These are phyloP conservation scores for Cystobasidium slooffiae DNA, from an alignment of 1,284 basidiomycete species.

Conservation along the genomic window DNA sequence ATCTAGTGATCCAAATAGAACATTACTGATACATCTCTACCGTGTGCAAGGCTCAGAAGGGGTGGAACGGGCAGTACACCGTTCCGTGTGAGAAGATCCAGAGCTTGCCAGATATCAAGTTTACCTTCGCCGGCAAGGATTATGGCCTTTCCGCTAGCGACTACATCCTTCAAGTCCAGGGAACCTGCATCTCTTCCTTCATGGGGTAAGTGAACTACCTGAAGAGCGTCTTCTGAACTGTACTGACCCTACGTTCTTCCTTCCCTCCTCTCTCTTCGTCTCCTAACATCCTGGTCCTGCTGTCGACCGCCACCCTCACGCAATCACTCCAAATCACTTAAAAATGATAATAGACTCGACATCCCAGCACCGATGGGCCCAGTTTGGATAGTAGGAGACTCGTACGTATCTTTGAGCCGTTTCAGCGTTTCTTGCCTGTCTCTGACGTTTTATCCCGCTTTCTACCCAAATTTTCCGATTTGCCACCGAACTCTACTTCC, in stretches of 20 bases:
- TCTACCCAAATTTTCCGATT: too few species aligned
- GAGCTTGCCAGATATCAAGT: conserved; percentile 79
- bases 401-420: too few species aligned
- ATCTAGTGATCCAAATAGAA: not conserved
- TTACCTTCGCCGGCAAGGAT: conserved; percentile 67
- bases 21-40: conserved; percentile 65
- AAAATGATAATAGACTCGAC: too few species aligned
- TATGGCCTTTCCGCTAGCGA: conserved; percentile 55
- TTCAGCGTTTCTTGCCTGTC: too few species aligned
- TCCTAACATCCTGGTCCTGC: too few species aligned
- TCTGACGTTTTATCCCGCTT: too few species aligned
- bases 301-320: too few species aligned
- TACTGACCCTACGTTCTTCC: not conserved
- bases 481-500: too few species aligned
- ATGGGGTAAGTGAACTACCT: conserved; percentile 68
- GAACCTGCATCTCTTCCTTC: conserved; percentile 93
- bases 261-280: not conserved
- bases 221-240: not conserved
- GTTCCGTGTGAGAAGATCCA: conserved; percentile 75
- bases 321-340: too few species aligned
- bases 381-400: too few species aligned
- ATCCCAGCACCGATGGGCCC: too few species aligned
- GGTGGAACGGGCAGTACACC: conserved; percentile 93
- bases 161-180: conserved; percentile 84
- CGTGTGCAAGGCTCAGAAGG: conserved; percentile 67